Evolutionary conservation across 805 yeast genomes (phyloP).

Genomic region (Saturnispora diversa): DNA sequence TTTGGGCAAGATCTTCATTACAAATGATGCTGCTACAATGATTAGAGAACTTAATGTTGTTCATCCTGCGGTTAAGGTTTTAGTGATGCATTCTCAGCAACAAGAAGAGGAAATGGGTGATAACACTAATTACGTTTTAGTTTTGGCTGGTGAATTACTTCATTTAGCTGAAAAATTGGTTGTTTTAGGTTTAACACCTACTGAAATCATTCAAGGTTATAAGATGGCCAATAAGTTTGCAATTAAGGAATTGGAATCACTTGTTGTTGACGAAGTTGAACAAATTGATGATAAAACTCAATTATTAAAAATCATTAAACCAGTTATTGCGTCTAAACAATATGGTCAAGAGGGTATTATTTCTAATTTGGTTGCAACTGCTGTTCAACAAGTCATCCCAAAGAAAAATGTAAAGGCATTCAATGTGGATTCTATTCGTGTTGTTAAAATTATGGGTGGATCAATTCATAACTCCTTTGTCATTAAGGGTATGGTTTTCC

Average conservation of each 20-base stretch:
- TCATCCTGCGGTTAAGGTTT: slow-evolving; percentile 93
- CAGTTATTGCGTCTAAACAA: slow-evolving; percentile 90
- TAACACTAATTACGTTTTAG: slow-evolving; percentile 83
- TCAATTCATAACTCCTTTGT: slow-evolving; percentile 67
- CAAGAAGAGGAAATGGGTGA: slow-evolving; percentile 98
- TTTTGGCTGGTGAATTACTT: slow-evolving; percentile 87
- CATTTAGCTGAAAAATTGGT: slow-evolving; percentile 80
- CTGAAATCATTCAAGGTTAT: slow-evolving; percentile 90
- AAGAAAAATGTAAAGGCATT: slow-evolving; percentile 54
- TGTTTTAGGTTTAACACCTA: slow-evolving; percentile 77
- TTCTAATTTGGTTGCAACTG: slow-evolving; percentile 73
- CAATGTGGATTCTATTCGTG: slow-evolving; percentile 90
- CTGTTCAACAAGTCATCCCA: slow-evolving; percentile 73
- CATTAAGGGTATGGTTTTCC: slow-evolving; percentile 95
- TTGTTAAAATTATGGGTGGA: slow-evolving; percentile 94
- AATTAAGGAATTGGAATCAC: slow-evolving; percentile 53
- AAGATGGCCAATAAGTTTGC: slow-evolving; percentile 79
- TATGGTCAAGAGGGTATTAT: slow-evolving; percentile 79
- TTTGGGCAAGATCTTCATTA: slow-evolving; percentile 76
- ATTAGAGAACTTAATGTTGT: slow-evolving; percentile 86
- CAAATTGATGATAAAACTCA: slow-evolving; percentile 47
- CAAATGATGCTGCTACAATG: slow-evolving; percentile 98
- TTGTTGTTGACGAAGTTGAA: slow-evolving; percentile 55
- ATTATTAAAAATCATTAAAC: slow-evolving; percentile 64
- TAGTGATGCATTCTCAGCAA: slow-evolving; percentile 95